Evolutionary conservation across 192 early-diverging fungal genomes (phyloP), one percentile per base, ranked within the genome.

Genomic region (Coemansia erecta): DNA sequence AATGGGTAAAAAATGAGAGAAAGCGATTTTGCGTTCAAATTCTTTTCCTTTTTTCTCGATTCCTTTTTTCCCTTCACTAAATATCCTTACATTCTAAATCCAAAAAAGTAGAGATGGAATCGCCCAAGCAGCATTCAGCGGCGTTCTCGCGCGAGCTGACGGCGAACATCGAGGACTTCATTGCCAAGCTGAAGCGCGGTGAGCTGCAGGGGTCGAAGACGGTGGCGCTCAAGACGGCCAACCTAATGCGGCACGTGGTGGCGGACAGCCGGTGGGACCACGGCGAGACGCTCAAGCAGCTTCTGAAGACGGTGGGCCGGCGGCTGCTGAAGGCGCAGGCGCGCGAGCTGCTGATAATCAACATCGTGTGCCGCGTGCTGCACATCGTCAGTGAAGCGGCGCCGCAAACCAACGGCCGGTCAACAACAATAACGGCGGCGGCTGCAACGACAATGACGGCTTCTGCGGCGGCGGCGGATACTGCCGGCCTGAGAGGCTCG

Each of bases 311-410:
- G 1, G 83, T 93, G 2, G 92, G 91, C 40, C 64, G 77, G 22
- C 72, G 74, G 58, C 68, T 96, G 8, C 56, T 85, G n/a, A 64
- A 68, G 13, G 95, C 95, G 0, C 92, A 93, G 63, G 91, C 92
- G 8, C 64, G 75, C 73, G 95, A 97, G 68, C 82, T 94, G 33
- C 86, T 91, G 3, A 87, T 93, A 0, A 87, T 86, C 14, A 95
- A 94, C 76, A 93, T 94, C 33, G 85, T 90, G 43, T 86, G 90
- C 57, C 83, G 93, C 37, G 86, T 95, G 7, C 66, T 95, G 42
- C 84, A 86, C 52, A 74, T 94, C n/a, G 93, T 97, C 61, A 82
- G 85, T 33, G 93, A 95, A 61, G 74, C 22, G 55, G 45, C n/a
- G 21, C 61, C 26, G 22, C 60, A 44, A 55, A 58, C 13, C 7